Conservation (phyloP, 2,329 filamentous ascomycete species). For the Verticillium tricorpus region DNA sequence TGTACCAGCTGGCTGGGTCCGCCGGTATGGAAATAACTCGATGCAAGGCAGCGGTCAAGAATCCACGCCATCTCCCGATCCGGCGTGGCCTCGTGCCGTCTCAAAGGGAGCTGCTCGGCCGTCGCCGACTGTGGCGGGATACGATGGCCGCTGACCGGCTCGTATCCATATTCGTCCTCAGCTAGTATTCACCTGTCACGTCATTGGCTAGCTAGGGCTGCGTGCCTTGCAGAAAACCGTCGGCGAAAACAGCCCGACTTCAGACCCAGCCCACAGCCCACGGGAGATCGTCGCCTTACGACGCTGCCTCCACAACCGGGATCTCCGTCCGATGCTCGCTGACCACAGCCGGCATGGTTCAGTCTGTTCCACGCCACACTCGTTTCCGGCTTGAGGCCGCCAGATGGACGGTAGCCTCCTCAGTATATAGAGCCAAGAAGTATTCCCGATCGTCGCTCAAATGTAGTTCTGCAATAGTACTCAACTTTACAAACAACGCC, state of each 20-base stretch:
- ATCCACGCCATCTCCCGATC: neutral
- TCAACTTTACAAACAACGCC: slow-evolving; percentile 1
- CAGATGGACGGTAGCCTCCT: neutral
- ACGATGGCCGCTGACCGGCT: neutral
- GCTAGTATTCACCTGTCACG: neutral
- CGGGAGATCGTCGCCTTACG: neutral
- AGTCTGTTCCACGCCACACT: neutral
- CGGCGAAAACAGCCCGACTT: neutral
- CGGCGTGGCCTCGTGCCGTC: neutral
- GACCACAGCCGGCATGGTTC: neutral
- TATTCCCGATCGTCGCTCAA: neutral
- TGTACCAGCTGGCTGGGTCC: neutral
- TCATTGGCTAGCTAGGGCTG: neutral
- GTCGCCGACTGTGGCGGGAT: neutral
- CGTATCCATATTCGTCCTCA: neutral
- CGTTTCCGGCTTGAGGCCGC: neutral
- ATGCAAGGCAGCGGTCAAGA: neutral
- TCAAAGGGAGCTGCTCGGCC: neutral
- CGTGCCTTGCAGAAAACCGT: neutral
- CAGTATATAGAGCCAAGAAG: neutral
- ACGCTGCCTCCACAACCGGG: neutral
- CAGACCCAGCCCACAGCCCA: neutral
- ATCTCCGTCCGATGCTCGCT: neutral
- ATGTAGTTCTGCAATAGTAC: slow-evolving; percentile 4
- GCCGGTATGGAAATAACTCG: neutral